phyloP scores from a whole-genome alignment of 2,329 filamentous ascomycete species.

The Cercospora berteroae region DNA sequence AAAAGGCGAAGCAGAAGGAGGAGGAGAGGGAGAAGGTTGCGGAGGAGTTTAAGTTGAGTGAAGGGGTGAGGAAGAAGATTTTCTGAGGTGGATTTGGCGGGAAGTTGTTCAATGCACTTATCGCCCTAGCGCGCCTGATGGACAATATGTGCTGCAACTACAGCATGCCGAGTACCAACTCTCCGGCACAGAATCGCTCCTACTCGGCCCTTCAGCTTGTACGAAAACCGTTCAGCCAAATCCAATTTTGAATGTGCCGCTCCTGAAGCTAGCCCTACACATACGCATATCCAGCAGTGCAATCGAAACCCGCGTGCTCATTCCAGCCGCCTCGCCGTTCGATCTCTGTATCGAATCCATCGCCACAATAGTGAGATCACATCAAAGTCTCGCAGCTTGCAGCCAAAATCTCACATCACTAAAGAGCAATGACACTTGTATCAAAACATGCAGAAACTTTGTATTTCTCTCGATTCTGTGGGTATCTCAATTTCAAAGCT shows the following conservation, averaged over 20 bases:
- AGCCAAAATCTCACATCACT: not conserved
- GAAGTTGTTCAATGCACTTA: not conserved
- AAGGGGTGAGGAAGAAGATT: constrained; percentile 12
- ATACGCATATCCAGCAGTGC: not conserved
- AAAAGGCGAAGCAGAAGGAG: not conserved
- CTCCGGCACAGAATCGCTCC: not conserved
- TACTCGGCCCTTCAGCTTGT: not conserved
- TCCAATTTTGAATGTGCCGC: not conserved
- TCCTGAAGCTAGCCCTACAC: too few relatives aligned
- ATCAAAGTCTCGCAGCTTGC: not conserved
- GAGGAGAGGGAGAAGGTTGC: constrained; percentile 3
- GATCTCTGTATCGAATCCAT: not conserved
- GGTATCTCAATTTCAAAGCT: not conserved
- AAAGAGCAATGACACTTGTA: not conserved
- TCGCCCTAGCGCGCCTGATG: not conserved
- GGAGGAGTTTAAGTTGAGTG: not conserved
- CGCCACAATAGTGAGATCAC: not conserved
- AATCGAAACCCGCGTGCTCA: not conserved
- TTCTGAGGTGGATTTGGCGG: constrained; percentile 2
- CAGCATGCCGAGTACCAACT: not conserved
- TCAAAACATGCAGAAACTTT: not conserved
- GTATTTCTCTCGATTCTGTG: not conserved
- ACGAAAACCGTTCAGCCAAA: not conserved
- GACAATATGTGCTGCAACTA: not conserved
- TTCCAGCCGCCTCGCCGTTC: not conserved